Conservation (phyloP, 202 grass and related monocot genomes). For the Musa balbisiana region DNA sequence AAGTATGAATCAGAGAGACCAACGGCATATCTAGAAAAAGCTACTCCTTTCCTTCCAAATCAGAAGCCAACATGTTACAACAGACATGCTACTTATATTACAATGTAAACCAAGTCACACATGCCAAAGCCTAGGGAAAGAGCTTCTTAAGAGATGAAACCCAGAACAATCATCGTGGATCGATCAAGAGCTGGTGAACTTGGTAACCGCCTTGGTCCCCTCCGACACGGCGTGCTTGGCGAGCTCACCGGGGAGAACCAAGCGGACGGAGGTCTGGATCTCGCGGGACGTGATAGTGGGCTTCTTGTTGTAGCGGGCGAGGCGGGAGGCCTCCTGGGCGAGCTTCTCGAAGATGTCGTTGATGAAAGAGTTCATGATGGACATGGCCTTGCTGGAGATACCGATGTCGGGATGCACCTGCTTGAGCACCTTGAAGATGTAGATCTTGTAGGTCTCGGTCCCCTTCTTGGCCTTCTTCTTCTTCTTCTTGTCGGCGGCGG, state of each 20-base stretch:
- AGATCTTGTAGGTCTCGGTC: constrained; percentile 72
- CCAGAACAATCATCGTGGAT: too few species aligned
- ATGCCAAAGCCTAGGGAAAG: too few species aligned
- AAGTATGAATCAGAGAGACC: too few species aligned
- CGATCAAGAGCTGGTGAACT: constrained; percentile 48
- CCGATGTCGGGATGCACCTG: constrained; percentile 75
- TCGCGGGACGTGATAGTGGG: constrained; percentile 57
- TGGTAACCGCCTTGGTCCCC: constrained; percentile 59
- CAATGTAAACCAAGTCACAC: too few species aligned
- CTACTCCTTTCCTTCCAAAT: too few species aligned
- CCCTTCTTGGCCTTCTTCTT: constrained; percentile 50
- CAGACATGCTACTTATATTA: too few species aligned
- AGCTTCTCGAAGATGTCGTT: constrained; percentile 89
- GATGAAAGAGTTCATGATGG: constrained; percentile 81
- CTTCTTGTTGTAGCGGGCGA: constrained; percentile 70
- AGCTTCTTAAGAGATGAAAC: too few species aligned
- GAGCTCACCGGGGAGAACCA: constrained; percentile 65
- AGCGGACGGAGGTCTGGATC: constrained; percentile 61
- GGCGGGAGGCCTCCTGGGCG: constrained; percentile 49
- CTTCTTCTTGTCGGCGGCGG: constrained; percentile 15
- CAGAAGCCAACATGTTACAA: too few species aligned
- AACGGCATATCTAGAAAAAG: too few species aligned
- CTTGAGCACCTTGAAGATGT: constrained; percentile 83
- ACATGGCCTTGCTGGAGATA: constrained; percentile 79
- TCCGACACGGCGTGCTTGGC: constrained; percentile 66